phyloP scores from a whole-genome alignment of 140 eudicot species.

The Erigeron philadelphicus region DNA sequence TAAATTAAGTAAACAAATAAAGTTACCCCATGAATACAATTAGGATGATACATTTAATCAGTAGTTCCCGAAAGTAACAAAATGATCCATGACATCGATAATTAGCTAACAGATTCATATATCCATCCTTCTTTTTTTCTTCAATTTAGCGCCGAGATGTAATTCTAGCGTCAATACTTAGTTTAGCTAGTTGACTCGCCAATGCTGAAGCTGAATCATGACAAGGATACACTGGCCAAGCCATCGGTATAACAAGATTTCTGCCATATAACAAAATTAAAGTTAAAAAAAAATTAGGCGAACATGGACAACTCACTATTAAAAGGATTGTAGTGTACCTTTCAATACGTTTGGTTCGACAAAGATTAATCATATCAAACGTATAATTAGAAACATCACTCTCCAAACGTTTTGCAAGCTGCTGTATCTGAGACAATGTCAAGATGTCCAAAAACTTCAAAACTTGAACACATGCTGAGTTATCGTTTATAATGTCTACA shows the following conservation, averaged over 20 bases:
- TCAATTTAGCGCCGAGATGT: not conserved
- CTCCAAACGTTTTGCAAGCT: slow-evolving; percentile 15
- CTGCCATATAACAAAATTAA: slow-evolving; percentile 10
- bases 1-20: not conserved
- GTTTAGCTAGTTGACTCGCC: slow-evolving; percentile 18
- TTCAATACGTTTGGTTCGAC: slow-evolving; percentile 28
- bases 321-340: slow-evolving; percentile 27
- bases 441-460: slow-evolving; percentile 42
- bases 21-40: not conserved
- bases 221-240: slow-evolving; percentile 16
- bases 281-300: not conserved
- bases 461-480: slow-evolving; percentile 30
- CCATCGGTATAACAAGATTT: slow-evolving; percentile 19
- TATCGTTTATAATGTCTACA: slow-evolving; percentile 29
- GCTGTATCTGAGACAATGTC: slow-evolving; percentile 19
- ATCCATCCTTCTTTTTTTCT: not conserved
- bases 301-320: not conserved
- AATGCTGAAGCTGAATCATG: slow-evolving; percentile 12
- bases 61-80: not conserved
- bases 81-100: not conserved
- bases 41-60: not conserved
- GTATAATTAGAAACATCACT: slow-evolving; percentile 26
- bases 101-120: not conserved
- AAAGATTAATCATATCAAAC: slow-evolving; percentile 24
- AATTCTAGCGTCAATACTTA: not conserved